Conservation (phyloP, 441 rosid genomes). For the Kokia cookei region DNA sequence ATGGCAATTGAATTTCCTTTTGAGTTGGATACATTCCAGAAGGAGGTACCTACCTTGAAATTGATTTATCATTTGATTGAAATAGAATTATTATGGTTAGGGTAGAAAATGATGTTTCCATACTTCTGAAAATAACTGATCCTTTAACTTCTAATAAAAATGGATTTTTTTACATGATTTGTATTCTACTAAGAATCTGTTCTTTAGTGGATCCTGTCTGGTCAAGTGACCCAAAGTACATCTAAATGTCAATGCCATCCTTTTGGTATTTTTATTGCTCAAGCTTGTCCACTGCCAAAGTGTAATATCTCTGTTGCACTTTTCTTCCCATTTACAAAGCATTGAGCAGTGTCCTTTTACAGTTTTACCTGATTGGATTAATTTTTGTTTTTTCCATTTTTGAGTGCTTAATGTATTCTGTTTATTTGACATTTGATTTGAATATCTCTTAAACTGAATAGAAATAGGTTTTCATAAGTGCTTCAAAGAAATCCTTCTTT, state of each 20-base stretch:
- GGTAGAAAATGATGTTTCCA: not conserved
- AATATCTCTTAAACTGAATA: not conserved
- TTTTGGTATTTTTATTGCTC: not conserved
- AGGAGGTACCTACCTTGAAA: conserved; percentile 52
- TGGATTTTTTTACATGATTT: not conserved
- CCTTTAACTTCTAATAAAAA: not conserved
- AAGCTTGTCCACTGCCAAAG: not conserved
- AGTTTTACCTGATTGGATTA: not conserved
- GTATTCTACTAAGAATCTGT: not conserved
- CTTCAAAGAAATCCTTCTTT: not conserved
- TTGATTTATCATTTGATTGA: not conserved
- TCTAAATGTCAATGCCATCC: not conserved
- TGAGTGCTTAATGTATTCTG: not conserved
- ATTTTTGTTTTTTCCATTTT: not conserved
- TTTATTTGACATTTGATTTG: not conserved
- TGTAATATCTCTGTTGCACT: not conserved
- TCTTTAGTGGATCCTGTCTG: not conserved
- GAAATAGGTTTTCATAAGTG: not conserved
- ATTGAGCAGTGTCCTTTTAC: not conserved
- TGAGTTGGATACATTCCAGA: conserved; percentile 88
- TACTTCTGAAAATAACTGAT: not conserved
- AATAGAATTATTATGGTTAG: not conserved
- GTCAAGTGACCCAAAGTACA: not conserved
- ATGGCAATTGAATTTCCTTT: conserved; percentile 91
- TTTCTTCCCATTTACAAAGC: not conserved